Conservation (phyloP, 805 yeast genomes). For the Candida ipomoeae region DNA sequence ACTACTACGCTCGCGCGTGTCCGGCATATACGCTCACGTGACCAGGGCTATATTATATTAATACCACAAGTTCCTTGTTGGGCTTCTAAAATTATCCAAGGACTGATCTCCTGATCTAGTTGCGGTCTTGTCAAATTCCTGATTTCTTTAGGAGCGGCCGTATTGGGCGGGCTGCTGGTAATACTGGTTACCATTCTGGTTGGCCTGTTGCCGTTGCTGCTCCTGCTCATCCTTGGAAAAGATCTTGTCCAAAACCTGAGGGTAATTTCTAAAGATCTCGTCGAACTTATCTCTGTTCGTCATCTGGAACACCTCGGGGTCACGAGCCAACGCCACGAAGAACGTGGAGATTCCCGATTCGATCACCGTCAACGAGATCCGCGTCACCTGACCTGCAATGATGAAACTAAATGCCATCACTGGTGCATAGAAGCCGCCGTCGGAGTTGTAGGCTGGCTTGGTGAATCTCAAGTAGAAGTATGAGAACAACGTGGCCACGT, state of each 20-base stretch:
- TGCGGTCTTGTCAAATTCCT: too few species aligned
- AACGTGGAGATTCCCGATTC: slow-evolving; percentile 81
- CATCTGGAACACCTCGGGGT: slow-evolving; percentile 76
- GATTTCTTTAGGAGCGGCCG: slow-evolving; percentile 1
- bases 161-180: slow-evolving; percentile 13
- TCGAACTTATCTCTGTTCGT: slow-evolving; percentile 67
- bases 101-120: too few species aligned
- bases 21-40: too few species aligned
- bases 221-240: slow-evolving; percentile 15
- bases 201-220: slow-evolving; percentile 8
- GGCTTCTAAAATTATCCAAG: too few species aligned
- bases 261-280: slow-evolving; percentile 60
- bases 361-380: slow-evolving; percentile 67
- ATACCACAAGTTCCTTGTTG: too few species aligned
- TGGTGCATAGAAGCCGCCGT: slow-evolving; percentile 64
- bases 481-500: slow-evolving; percentile 54
- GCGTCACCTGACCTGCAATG: slow-evolving; percentile 71
- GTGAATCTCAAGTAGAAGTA: slow-evolving; percentile 66
- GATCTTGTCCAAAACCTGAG: slow-evolving; percentile 57
- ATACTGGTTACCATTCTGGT: slow-evolving; percentile 10
- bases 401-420: slow-evolving; percentile 70
- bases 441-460: slow-evolving; percentile 56
- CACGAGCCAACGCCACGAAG: slow-evolving; percentile 76
- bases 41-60: too few species aligned
- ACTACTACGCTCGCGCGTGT: too few species aligned